phyloP scores from a whole-genome alignment of 352 stramenopile species.

The Pythium chondricola region DNA sequence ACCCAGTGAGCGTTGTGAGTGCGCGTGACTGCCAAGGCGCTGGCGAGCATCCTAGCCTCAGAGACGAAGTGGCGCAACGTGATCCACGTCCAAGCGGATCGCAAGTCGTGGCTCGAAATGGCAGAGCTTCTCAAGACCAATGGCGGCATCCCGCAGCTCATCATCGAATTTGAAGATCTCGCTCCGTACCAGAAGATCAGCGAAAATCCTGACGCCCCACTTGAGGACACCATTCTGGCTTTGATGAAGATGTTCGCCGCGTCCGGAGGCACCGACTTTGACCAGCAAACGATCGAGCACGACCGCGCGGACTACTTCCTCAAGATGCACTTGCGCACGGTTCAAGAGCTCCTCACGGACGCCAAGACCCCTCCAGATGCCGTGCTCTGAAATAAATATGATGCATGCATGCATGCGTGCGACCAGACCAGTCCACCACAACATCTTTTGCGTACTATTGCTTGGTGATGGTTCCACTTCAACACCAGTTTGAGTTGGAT shows the following conservation, averaged over 20 bases:
- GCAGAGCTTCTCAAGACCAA: no score
- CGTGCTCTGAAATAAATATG: no score
- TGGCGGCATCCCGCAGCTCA: no score
- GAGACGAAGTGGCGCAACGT: no score
- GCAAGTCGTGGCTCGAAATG: no score
- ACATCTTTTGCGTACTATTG: no score
- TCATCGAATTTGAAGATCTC: slow-evolving; percentile 16
- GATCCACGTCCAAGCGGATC: no score
- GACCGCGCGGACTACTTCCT: slow-evolving; percentile 26
- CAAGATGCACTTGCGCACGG: slow-evolving; percentile 22
- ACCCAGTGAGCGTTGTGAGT: slow-evolving; percentile 21
- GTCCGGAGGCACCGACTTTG: slow-evolving; percentile 8
- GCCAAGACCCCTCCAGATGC: slow-evolving; percentile 18
- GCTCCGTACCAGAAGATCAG: slow-evolving; percentile 8
- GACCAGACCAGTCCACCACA: no score
- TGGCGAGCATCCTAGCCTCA: slow-evolving; percentile 12
- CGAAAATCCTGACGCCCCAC: background rate
- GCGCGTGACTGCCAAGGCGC: slow-evolving; percentile 21
- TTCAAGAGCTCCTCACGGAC: slow-evolving; percentile 18
- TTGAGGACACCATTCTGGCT: background rate
- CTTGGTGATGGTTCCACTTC: no score
- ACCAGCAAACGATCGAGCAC: slow-evolving; percentile 23
- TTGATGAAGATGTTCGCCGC: slow-evolving; percentile 22
- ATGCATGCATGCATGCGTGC: no score
- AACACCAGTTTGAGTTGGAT: no score